phyloP scores from a whole-genome alignment of 345 rosid species.

The Lagerstroemia speciosa region DNA sequence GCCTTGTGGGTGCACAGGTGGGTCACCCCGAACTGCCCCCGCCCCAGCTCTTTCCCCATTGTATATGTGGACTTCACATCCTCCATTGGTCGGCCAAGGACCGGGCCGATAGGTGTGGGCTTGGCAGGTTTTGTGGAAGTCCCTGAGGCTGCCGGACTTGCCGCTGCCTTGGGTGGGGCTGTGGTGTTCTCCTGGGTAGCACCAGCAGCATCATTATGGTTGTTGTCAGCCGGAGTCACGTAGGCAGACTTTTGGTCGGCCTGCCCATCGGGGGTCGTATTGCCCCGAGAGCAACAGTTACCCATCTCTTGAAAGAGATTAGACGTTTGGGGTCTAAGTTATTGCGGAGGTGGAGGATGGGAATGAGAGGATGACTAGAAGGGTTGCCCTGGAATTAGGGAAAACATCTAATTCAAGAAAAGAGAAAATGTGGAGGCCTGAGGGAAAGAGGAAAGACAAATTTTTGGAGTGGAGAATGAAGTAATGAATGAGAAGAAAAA shows the following conservation, averaged over 20 bases:
- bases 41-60: constrained; percentile 78
- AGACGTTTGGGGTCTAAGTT: constrained; percentile 8
- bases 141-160: not conserved
- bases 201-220: constrained; percentile 10
- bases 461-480: not conserved
- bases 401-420: constrained; percentile 7
- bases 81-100: constrained; percentile 87
- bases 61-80: constrained; percentile 54
- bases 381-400: constrained; percentile 3
- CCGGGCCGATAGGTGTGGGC: constrained; percentile 51
- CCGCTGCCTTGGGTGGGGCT: not conserved
- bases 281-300: constrained; percentile 59
- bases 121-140: constrained; percentile 25
- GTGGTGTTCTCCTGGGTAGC: constrained; percentile 3
- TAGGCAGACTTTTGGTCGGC: constrained; percentile 16
- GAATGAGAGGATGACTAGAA: constrained; percentile 6
- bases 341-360: constrained; percentile 1
- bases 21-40: constrained; percentile 88
- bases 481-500: not conserved
- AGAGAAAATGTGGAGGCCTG: not conserved
- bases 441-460: not conserved
- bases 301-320: constrained; percentile 40
- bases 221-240: not conserved
- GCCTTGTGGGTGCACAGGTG: constrained; percentile 69
- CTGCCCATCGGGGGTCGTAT: constrained; percentile 15